A percentile compares a stretch with the other conserved stretches of the same genome.
Evolutionary conservation across 1,284 basidiomycete species (phyloP).

Genomic region (Moesziomyces sp.): DNA sequence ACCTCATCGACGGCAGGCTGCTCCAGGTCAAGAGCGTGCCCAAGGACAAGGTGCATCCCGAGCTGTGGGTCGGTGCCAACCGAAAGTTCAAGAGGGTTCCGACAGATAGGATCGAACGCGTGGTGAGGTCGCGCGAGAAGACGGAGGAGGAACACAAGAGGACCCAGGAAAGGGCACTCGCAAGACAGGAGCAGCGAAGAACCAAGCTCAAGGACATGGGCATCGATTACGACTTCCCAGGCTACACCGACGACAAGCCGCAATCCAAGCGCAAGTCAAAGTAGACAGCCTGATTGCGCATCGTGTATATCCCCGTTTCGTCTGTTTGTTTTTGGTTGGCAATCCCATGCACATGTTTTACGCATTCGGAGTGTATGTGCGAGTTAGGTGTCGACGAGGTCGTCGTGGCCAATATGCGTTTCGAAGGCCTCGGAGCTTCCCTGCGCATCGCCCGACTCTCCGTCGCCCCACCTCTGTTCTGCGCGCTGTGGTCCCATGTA

Average conservation of each 20-base stretch:
- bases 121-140: constrained; percentile 78
- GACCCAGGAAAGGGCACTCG: constrained; percentile 78
- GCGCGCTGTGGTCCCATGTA: constrained; percentile 16
- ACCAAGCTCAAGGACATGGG: constrained; percentile 82
- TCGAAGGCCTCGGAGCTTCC: constrained; percentile 39
- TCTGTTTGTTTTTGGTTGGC: not conserved
- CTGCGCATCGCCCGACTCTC: constrained; percentile 47
- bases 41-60: constrained; percentile 86
- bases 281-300: too few relatives aligned
- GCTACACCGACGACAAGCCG: constrained; percentile 61
- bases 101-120: constrained; percentile 76
- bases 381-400: constrained; percentile 1
- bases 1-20: constrained; percentile 92
- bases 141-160: constrained; percentile 78
- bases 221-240: constrained; percentile 88
- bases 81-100: constrained; percentile 87
- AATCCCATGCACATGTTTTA: not conserved
- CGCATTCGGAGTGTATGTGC: not conserved
- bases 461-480: constrained; percentile 49
- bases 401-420: constrained; percentile 34
- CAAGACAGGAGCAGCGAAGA: constrained; percentile 81
- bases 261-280: too few relatives aligned
- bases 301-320: too few relatives aligned
- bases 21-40: constrained; percentile 82
- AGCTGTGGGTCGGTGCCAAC: constrained; percentile 97